Conservation (phyloP, 345 rosid species). For the Theobroma cacao region DNA sequence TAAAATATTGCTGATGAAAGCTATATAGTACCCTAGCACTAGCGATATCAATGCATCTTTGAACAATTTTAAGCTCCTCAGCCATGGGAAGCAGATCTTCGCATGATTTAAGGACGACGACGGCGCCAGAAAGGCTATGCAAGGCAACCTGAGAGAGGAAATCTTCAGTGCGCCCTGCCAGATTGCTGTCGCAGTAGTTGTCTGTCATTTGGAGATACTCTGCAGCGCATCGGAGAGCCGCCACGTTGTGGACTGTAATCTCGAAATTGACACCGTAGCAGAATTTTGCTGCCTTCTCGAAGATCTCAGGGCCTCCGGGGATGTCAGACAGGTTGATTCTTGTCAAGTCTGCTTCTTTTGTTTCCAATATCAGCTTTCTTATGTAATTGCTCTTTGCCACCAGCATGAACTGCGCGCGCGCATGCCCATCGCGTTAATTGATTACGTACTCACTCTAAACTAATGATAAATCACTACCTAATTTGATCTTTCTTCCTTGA, state of each 20-base stretch:
- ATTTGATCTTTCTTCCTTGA: neutral
- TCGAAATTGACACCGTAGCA: constrained; percentile 96
- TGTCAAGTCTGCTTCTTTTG: constrained; percentile 56
- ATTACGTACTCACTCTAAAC: no score
- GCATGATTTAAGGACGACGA: constrained; percentile 81
- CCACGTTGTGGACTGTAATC: constrained; percentile 90
- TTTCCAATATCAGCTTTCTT: constrained; percentile 70
- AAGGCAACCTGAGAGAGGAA: constrained; percentile 82
- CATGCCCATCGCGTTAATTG: neutral
- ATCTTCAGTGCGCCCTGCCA: constrained; percentile 81
- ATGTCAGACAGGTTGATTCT: constrained; percentile 61
- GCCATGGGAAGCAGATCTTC: constrained; percentile 74
- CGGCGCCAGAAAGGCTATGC: constrained; percentile 80
- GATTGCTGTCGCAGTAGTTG: constrained; percentile 64
- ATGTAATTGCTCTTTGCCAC: constrained; percentile 91
- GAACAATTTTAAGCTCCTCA: constrained; percentile 65
- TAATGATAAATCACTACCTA: no score
- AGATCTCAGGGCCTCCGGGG: constrained; percentile 93
- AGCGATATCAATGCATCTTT: constrained; percentile 63
- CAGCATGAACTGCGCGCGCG: constrained; percentile 74
- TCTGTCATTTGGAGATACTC: constrained; percentile 91
- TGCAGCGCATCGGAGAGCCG: constrained; percentile 83
- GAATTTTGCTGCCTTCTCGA: constrained; percentile 92
- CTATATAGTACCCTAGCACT: constrained; percentile 44
- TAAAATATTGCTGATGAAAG: neutral